These are phyloP conservation scores for Serendipita sp. DNA, from an alignment of 768 basidiomycete genomes.

Conservation along the genomic window DNA sequence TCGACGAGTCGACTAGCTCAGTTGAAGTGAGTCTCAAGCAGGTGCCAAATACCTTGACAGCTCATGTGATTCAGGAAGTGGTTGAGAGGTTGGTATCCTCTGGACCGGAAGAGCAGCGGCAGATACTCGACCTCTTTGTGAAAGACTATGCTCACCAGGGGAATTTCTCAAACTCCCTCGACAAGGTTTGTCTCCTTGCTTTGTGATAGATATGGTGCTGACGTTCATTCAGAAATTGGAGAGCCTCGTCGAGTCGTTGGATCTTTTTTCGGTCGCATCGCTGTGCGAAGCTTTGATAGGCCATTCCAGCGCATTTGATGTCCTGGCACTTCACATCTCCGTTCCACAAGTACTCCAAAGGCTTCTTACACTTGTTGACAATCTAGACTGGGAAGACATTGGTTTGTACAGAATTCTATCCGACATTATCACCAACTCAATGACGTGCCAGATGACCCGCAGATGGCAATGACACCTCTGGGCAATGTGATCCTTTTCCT, in stretches of 20 bases:
- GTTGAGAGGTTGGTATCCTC: not conserved
- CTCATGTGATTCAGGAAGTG: not conserved
- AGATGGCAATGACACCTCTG: constrained; percentile 61
- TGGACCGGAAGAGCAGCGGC: not conserved
- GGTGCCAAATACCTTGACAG: not conserved
- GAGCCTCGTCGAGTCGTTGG: constrained; percentile 33
- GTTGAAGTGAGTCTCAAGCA: not conserved
- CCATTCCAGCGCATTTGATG: constrained; percentile 45
- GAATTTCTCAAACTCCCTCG: constrained; percentile 38
- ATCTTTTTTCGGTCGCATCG: constrained; percentile 54
- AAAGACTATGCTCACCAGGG: constrained; percentile 42
- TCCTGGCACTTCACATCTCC: constrained; percentile 50
- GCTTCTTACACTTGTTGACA: constrained; percentile 45
- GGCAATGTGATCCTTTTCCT: constrained; percentile 67
- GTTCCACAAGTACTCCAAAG: constrained; percentile 50
- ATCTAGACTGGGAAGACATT: constrained; percentile 67
- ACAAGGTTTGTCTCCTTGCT: constrained; percentile 32
- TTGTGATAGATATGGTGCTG: not conserved
- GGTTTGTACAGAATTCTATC: constrained; percentile 31
- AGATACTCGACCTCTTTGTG: constrained; percentile 29
- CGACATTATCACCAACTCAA: not conserved
- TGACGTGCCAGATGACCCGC: constrained; percentile 50
- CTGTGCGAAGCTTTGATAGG: constrained; percentile 51
- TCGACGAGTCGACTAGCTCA: not conserved
- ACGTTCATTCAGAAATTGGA: constrained; percentile 35